Evolutionary conservation across 345 rosid genomes (phyloP), one percentile per base, ranked within the genome.

Genomic region (Ceriops zippeliana): DNA sequence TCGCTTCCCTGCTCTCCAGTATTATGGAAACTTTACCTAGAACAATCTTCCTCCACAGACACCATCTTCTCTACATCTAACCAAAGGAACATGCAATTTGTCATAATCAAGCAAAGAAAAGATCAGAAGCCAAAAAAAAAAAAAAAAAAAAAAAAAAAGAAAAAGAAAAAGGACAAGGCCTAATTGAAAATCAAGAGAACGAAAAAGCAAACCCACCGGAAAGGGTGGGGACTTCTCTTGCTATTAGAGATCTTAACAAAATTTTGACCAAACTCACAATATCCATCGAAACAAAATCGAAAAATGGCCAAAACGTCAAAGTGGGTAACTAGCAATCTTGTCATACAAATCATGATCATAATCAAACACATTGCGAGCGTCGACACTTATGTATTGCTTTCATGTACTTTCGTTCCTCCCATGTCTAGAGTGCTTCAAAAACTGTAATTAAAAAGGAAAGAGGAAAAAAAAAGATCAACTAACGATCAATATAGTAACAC

Each of bases 21-120:
- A 95, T 95, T 66, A 91, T 87, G 0, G 96, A 88, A 88, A 81
- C 99, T 91, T 76, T 92, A 84, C 62, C 98, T 68, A 67, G 91
- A 91, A 91, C 77, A 96, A 95, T 91, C 63, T 97, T 97, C 75
- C 90, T 89, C 88, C 80, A 95, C 69, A 2, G 93, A 88, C 24
- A 91, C 89, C 96, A 91, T 91, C 96, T 91, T 95, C 88, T 90
- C 96, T 34, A 91, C 87, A 82, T 95, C 99, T 90, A 72, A 63
- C 54, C 53, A 63, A 83, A 64, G 15, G 62, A n/a, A 58, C 52
- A 51, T 15, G 26, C 58, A 2, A 53, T 53, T 53, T 21, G 28
- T 28, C n/a, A 53, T 11, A 53, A 63, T 17, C 21, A 68, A 73
- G 30, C 13, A 34, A 22, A 52, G 11, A 11, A 30, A 38, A 20